Base-by-base conservation (phyloP, 257 asterid genomes). In the Nicotiana otophora region DNA sequence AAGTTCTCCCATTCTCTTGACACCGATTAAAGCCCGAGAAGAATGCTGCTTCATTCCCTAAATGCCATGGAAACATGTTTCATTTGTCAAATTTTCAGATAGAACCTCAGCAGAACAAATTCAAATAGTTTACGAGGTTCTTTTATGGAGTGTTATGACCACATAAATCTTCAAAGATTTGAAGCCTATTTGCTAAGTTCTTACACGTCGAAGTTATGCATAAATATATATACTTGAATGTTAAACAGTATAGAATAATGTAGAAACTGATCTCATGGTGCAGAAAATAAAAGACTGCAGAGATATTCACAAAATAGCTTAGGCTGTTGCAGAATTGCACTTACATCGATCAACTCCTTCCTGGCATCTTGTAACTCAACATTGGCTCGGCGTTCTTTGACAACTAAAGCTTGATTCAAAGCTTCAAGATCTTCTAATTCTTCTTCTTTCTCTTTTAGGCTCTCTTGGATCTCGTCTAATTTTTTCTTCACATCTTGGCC, bases 331-430 rank as follows among this genome's bases (percentile, higher is more conserved):
- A 85, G 54, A 72, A 9, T 46, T 48, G 80, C 57, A 84, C 93
- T 89, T 87, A 94, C 98, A 19, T 68, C 51, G 16, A 91, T 79
- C 33, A 94, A 80, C 86, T 88, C 92, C 86, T 90, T 92, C 75
- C 91, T 93, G 58, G 96, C 97, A 28, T 91, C 97, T 68, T 91
- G 92, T 84, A 93, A 80, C 86, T 94, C 97, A 54, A 90, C 96
- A 68, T 91, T 91, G 78, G 88, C 85, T 46, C 53, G 82, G 60
- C 92, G 85, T 86, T 92, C 92, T 88, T 90, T 92, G 82, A 88
- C 62, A 65, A 91, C 84, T 60, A 94, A 91, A 74, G 88, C 61
- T 85, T 90, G 91, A 86, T 82, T 88, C 39, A 88, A 10, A 31
- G 86, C 65, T 48, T 87, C 94, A 66, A 94, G 46, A 81, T 4